These are phyloP conservation scores for Lobosporangium transversale DNA, from an alignment of 192 early-diverging fungal species.

Conservation along the genomic window DNA sequence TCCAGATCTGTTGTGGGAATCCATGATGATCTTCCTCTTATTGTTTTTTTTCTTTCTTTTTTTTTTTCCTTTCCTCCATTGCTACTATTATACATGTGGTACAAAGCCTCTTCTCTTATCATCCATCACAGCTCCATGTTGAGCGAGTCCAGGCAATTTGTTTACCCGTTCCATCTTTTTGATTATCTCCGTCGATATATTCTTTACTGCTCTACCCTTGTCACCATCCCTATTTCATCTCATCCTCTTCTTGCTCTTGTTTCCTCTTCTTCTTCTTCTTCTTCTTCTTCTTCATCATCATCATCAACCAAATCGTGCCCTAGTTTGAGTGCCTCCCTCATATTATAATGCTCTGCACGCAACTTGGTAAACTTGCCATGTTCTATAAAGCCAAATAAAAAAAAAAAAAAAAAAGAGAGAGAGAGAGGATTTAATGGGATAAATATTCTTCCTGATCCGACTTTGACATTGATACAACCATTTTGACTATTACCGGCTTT, in stretches of 20 bases:
- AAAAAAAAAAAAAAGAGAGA: slow-evolving; percentile 4
- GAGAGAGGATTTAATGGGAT: background rate
- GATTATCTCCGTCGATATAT: background rate
- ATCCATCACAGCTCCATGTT: slow-evolving; percentile 7
- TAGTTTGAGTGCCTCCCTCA: slow-evolving; percentile 74
- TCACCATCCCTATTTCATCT: background rate
- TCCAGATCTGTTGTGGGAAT: too few relatives aligned
- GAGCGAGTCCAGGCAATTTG: too few relatives aligned
- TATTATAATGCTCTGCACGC: slow-evolving; percentile 91
- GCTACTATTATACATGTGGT: too few relatives aligned
- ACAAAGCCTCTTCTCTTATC: too few relatives aligned
- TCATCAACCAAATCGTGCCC: slow-evolving; percentile 61
- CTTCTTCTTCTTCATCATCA: slow-evolving; percentile 60
- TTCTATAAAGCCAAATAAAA: slow-evolving; percentile 43
- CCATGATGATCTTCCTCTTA: too few relatives aligned
- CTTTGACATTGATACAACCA: background rate
- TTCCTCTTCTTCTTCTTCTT: slow-evolving; percentile 53
- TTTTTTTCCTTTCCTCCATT: too few relatives aligned
- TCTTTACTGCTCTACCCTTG: background rate
- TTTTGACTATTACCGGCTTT: background rate
- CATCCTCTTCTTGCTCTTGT: background rate
- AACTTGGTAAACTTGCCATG: slow-evolving; percentile 80
- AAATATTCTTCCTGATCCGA: background rate
- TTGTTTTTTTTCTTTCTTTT: too few relatives aligned
- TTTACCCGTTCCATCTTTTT: background rate